These are phyloP conservation scores for Aspergillus pseudoterreus DNA, from an alignment of 2,329 filamentous ascomycete genomes.

Conservation along the genomic window DNA sequence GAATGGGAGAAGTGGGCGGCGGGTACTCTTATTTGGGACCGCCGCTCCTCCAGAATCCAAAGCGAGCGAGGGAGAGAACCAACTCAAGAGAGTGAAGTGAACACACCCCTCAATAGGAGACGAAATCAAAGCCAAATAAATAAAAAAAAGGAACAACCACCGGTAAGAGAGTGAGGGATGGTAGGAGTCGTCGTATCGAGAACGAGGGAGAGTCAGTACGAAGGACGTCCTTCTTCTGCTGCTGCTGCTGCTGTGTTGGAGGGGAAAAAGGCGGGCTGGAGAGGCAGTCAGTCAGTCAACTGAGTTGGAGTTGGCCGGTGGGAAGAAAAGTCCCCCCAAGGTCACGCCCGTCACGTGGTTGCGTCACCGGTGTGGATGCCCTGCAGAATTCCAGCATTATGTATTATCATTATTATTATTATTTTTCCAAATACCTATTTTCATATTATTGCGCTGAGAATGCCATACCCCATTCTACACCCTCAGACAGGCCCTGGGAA, in stretches of 20 bases:
- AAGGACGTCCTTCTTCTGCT: background rate
- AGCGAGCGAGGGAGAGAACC: conserved; percentile 3
- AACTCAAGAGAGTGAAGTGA: conserved; percentile 4
- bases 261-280: conserved; percentile 19
- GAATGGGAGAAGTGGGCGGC: conserved; percentile 8
- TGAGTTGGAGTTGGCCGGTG: background rate
- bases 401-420: background rate
- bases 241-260: conserved; percentile 2
- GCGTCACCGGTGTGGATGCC: conserved; percentile 30
- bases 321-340: conserved; percentile 16
- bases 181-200: background rate
- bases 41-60: conserved; percentile 13
- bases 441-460: background rate
- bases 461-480: background rate
- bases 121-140: background rate
- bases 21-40: conserved; percentile 5
- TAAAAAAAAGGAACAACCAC: conserved; percentile 7
- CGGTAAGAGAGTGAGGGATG: conserved; percentile 7
- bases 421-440: background rate
- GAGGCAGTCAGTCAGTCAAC: conserved; percentile 4
- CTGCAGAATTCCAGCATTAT: conserved; percentile 14
- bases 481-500: background rate
- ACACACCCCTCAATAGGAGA: background rate
- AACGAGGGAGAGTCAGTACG: conserved; percentile 2
- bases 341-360: conserved; percentile 34